Conservation (phyloP, 768 basidiomycete species). For the Lactarius psammicola region DNA sequence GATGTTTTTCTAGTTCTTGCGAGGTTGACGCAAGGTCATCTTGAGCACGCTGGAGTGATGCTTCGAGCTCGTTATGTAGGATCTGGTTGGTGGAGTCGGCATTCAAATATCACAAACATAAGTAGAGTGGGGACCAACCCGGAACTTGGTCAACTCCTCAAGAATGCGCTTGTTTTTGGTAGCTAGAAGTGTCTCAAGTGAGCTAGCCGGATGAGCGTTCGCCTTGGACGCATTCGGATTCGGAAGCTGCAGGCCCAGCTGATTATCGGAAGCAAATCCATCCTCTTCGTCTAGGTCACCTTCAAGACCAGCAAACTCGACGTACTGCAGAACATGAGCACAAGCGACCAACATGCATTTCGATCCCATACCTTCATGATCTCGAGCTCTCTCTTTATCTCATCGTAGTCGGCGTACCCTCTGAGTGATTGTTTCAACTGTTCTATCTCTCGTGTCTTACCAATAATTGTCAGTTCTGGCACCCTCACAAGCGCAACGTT, state of each 20-base stretch:
- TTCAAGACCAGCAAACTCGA: conserved; percentile 92
- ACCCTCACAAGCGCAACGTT: not conserved
- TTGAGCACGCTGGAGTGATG: conserved; percentile 55
- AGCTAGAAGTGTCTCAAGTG: conserved; percentile 87
- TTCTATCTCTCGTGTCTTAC: conserved; percentile 62
- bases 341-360: not conserved
- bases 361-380: conserved; percentile 84
- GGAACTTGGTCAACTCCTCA: conserved; percentile 89
- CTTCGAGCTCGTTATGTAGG: conserved; percentile 77
- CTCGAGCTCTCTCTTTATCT: conserved; percentile 95
- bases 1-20: conserved; percentile 74
- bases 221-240: conserved; percentile 88
- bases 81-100: conserved; percentile 48
- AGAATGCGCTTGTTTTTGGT: conserved; percentile 91
- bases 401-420: conserved; percentile 86
- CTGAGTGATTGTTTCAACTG: conserved; percentile 65
- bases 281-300: conserved; percentile 64
- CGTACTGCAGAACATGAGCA: conserved; percentile 58
- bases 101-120: not conserved
- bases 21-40: conserved; percentile 57
- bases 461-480: conserved; percentile 9
- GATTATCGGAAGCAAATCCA: conserved; percentile 35
- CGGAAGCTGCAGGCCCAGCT: conserved; percentile 66
- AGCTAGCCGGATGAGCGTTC: conserved; percentile 71
- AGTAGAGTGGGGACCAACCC: conserved; percentile 48